Conservation (phyloP, 1,284 basidiomycete species). For the Ganoderma leucocontextum region DNA sequence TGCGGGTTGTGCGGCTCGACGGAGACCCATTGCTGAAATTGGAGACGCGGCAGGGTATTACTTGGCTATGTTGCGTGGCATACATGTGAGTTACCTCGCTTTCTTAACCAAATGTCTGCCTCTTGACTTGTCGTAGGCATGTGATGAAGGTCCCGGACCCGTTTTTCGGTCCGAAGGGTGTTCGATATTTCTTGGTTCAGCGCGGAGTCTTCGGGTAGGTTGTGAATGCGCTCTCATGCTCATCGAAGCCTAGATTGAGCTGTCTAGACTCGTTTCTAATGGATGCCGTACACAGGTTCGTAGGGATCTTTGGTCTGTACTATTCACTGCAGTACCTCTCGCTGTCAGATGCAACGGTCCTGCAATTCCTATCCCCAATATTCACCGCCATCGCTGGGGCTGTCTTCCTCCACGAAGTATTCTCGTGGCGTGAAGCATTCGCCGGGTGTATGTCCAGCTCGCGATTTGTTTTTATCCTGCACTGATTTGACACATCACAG, state of each 20-base stretch:
- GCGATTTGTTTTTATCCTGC: no score
- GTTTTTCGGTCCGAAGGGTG: constrained; percentile 71
- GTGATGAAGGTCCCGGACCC: constrained; percentile 65
- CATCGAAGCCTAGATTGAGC: not conserved
- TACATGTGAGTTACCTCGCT: constrained; percentile 47
- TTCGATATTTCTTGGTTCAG: constrained; percentile 63
- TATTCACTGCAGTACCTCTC: constrained; percentile 67
- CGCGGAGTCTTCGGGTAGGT: constrained; percentile 71
- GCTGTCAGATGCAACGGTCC: constrained; percentile 78
- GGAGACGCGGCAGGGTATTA: constrained; percentile 46
- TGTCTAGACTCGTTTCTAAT: not conserved
- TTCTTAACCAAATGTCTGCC: not conserved
- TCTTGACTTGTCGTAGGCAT: constrained; percentile 45
- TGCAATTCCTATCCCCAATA: constrained; percentile 80
- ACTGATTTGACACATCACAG: constrained; percentile 23
- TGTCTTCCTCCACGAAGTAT: constrained; percentile 71
- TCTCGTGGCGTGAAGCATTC: constrained; percentile 63
- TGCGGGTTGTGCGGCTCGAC: not conserved
- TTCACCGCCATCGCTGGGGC: constrained; percentile 75
- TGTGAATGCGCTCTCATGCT: constrained; percentile 17
- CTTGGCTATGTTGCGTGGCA: constrained; percentile 51
- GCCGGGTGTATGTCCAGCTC: constrained; percentile 63
- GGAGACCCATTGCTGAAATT: not conserved
- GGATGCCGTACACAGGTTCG: constrained; percentile 50
- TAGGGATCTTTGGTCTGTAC: constrained; percentile 73